phyloP scores from a whole-genome alignment of 2,329 filamentous ascomycete genomes.

The Fusarium sp. region DNA sequence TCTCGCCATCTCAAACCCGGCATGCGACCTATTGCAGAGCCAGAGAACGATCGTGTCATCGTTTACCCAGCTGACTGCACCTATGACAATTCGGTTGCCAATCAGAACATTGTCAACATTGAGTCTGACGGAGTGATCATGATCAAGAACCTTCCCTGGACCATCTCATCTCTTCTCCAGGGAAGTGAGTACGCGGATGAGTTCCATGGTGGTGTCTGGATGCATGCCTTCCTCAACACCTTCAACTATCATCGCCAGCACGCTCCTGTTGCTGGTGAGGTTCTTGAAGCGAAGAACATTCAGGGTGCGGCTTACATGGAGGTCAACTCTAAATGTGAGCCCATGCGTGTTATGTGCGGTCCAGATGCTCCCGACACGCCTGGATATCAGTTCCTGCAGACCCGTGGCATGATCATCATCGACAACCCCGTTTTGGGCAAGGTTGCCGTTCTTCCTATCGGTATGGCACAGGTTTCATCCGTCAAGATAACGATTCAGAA shows the following conservation, averaged over 20 bases:
- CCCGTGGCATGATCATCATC: conserved; percentile 5
- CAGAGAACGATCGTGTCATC: neutral
- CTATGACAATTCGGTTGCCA: neutral
- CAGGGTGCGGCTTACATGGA: conserved; percentile 2
- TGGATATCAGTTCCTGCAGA: conserved; percentile 12
- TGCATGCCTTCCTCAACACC: conserved; percentile 16
- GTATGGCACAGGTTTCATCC: neutral
- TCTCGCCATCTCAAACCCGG: conserved; percentile 1
- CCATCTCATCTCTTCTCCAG: neutral
- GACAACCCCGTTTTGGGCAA: neutral
- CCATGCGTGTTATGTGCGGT: neutral
- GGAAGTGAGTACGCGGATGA: neutral
- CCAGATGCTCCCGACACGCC: neutral
- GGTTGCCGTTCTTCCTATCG: neutral
- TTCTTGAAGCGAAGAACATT: conserved; percentile 7
- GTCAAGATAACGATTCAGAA: neutral
- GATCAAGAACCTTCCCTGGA: conserved; percentile 5
- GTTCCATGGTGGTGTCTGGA: conserved; percentile 10
- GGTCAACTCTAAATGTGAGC: neutral
- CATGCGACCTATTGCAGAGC: neutral
- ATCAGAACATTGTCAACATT: conserved; percentile 6
- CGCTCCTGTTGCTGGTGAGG: neutral
- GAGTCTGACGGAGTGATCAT: neutral
- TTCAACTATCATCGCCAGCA: conserved; percentile 10
- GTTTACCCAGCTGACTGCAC: conserved; percentile 11